Conservation (phyloP, 2,329 filamentous ascomycete genomes). For the Fusarium oligoseptatum region DNA sequence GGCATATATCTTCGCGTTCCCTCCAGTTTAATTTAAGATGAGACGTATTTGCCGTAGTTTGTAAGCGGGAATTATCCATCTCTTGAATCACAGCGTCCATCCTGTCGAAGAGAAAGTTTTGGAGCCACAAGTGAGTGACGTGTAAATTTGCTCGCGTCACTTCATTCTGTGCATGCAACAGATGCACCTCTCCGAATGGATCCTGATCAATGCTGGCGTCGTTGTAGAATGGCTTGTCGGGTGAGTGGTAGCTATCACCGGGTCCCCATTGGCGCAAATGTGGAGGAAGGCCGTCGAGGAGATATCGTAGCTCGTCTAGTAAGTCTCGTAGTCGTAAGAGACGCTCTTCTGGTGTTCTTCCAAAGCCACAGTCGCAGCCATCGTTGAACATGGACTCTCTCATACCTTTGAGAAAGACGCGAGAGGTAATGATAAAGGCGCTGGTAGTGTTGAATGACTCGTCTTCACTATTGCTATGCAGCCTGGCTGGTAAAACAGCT, state of each 20-base stretch:
- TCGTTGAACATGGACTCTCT: conserved; percentile 31
- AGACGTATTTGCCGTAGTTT: neutral
- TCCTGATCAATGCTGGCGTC: neutral
- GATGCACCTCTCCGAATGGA: conserved; percentile 4
- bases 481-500: conserved; percentile 9
- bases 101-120: conserved; percentile 52
- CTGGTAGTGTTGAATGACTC: conserved; percentile 40
- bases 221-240: neutral
- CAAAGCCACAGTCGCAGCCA: conserved; percentile 25
- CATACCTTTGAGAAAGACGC: conserved; percentile 43
- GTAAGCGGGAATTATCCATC: conserved; percentile 4
- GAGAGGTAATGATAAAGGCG: conserved; percentile 48
- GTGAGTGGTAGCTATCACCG: neutral
- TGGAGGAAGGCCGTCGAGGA: conserved; percentile 46
- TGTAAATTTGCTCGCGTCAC: conserved; percentile 53
- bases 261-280: conserved; percentile 28
- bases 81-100: conserved; percentile 46
- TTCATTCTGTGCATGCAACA: conserved; percentile 35
- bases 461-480: neutral
- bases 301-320: conserved; percentile 48
- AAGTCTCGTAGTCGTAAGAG: conserved; percentile 41
- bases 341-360: conserved; percentile 12
- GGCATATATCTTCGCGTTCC: conserved; percentile 53
- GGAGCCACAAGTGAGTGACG: conserved; percentile 55
- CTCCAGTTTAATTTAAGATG: conserved; percentile 45